phyloP scores from a whole-genome alignment of 257 asterid genomes.

The Cordia subcordata region DNA sequence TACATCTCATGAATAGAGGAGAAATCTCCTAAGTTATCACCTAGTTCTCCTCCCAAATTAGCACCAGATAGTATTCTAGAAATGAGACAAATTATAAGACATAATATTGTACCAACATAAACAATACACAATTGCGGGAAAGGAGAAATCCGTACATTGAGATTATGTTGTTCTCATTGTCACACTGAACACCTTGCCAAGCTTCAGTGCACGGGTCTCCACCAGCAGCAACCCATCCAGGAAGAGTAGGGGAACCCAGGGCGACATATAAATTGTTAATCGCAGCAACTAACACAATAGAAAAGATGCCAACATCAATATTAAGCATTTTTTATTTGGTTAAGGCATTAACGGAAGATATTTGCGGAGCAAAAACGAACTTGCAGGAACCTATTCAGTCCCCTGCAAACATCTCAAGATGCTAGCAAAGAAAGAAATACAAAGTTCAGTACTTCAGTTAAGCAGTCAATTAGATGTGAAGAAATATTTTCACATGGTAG shows the following conservation, averaged over 20 bases:
- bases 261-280: conserved; percentile 60
- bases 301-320: too few species aligned
- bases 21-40: conserved; percentile 62
- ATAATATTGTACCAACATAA: background rate
- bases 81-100: conserved; percentile 11
- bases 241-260: conserved; percentile 76
- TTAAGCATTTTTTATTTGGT: too few species aligned
- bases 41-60: conserved; percentile 80
- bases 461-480: background rate
- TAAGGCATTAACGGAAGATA: too few species aligned
- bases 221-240: conserved; percentile 73
- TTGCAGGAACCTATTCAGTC: too few species aligned
- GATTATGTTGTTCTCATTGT: conserved; percentile 38
- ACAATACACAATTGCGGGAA: conserved; percentile 8
- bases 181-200: conserved; percentile 89
- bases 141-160: conserved; percentile 47
- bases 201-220: conserved; percentile 83
- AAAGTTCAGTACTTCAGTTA: too few species aligned
- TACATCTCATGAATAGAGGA: conserved; percentile 60
- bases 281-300: conserved; percentile 54
- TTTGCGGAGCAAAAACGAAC: too few species aligned
- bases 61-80: conserved; percentile 70
- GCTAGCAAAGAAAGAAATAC: too few species aligned
- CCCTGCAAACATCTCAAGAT: too few species aligned
- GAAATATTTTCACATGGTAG: background rate